phyloP scores from a whole-genome alignment of 805 yeast genomes.

The Metschnikowia lochheadii region DNA sequence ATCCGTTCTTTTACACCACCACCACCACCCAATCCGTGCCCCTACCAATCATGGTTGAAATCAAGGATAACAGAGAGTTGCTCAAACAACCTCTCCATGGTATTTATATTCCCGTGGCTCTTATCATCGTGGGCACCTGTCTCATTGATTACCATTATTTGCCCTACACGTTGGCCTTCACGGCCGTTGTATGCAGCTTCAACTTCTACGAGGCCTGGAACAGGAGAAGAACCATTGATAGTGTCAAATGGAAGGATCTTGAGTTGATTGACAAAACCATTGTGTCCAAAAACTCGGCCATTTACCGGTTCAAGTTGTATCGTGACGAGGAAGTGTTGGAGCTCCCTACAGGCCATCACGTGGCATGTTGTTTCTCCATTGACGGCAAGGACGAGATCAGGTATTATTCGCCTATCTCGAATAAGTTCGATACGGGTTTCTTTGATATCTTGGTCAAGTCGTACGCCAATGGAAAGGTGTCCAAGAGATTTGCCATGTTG shows the following conservation, averaged over 20 bases:
- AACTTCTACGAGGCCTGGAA: slow-evolving; percentile 39
- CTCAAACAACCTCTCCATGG: slow-evolving; percentile 73
- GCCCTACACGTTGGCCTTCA: slow-evolving; percentile 40
- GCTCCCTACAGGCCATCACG: slow-evolving; percentile 72
- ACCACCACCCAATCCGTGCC: too few relatives aligned
- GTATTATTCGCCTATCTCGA: slow-evolving; percentile 74
- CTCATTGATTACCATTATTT: slow-evolving; percentile 49
- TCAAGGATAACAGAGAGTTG: slow-evolving; percentile 45
- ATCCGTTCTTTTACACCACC: too few relatives aligned
- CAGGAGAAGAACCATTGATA: slow-evolving; percentile 43
- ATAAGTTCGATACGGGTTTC: slow-evolving; percentile 65
- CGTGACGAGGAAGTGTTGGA: slow-evolving; percentile 58
- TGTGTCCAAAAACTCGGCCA: slow-evolving; percentile 65
- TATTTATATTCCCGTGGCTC: slow-evolving; percentile 62
- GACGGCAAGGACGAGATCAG: slow-evolving; percentile 54
- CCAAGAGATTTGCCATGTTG: slow-evolving; percentile 61
- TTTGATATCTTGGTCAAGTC: slow-evolving; percentile 77
- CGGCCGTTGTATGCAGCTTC: slow-evolving; percentile 30
- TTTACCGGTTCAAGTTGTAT: slow-evolving; percentile 65
- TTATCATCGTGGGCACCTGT: slow-evolving; percentile 57
- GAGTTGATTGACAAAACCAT: slow-evolving; percentile 74
- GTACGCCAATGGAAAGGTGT: slow-evolving; percentile 66
- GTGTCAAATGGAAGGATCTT: slow-evolving; percentile 56
- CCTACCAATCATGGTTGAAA: slow-evolving; percentile 9
- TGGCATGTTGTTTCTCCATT: slow-evolving; percentile 52